Evolutionary conservation across 139 green algal genomes (phyloP), one percentile per base, ranked within the genome.

Genomic region (Limnomonas spitsbergensis): DNA sequence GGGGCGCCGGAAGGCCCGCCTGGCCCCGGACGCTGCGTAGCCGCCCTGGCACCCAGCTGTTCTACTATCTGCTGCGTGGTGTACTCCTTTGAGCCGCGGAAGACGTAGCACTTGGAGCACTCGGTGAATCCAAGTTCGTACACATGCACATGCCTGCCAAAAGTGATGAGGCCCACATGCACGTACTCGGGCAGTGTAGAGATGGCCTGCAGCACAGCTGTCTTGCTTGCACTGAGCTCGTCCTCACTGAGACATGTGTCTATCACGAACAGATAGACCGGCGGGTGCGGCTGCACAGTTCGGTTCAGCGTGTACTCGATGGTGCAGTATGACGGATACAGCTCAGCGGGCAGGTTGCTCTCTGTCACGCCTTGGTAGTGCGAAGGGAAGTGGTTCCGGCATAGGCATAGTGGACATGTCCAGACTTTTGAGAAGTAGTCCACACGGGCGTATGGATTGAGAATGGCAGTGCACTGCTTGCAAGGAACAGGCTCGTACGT

Each of bases 361-460:
- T 98, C 89, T 2, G 76, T 86, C 80, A 97, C 94, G 32, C 73
- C 73, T 40, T 94, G 87, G 87, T 99, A 99, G 84, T 98, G 94
- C 2, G 94, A 78, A 26, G 95, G 95, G 82, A 99, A 98, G 79
- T 98, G 94, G 87, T 98, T 99, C 68, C 95, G 90, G 4, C 84
- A 88, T 79, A 94, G 90, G 88, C 96, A 99, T 69, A 99, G 93
- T 31, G 96, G 95, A 85, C 97, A 99, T 69, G 94, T 94, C 96
- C 97, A 99, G 14, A 98, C 81, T 78, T 95, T 95, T 38, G 80
- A 87, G 67, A 87, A 82, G 83, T 94, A 99, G 86, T 99, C 96
- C 2, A 97, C 89, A 0, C 77, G 80, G 0, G 93, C 91, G 79
- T 95, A 98, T 0, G 95, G 94, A 88, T 99, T 99, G 34, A 99